These are phyloP conservation scores for Cytospora paraplurivora DNA, from an alignment of 2,329 filamentous ascomycete genomes.

Conservation along the genomic window DNA sequence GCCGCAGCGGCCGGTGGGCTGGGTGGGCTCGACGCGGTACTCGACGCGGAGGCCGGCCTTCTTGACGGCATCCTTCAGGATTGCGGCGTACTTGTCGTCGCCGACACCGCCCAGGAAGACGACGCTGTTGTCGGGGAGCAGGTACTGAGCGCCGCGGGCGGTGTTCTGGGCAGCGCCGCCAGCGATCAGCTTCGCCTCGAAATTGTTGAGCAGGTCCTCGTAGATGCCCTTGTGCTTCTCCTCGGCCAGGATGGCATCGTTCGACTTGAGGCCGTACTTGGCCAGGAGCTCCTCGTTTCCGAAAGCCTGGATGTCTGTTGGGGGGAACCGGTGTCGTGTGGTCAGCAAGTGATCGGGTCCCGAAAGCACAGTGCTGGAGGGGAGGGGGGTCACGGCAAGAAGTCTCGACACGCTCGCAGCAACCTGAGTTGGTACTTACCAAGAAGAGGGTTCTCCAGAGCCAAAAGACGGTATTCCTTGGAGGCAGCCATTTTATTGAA, in stretches of 20 bases:
- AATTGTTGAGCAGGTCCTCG: slow-evolving; percentile 91
- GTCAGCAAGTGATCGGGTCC: slow-evolving; percentile 10
- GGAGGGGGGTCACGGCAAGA: slow-evolving; percentile 17
- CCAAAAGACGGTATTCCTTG: slow-evolving; percentile 86
- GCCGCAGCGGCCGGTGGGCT: slow-evolving; percentile 90
- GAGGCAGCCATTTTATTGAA: slow-evolving; percentile 65
- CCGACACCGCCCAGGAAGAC: slow-evolving; percentile 94
- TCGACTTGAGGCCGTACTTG: slow-evolving; percentile 92
- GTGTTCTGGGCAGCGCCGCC: slow-evolving; percentile 98
- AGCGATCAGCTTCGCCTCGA: slow-evolving; percentile 90
- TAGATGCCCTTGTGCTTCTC: slow-evolving; percentile 87
- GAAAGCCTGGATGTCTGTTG: slow-evolving; percentile 81
- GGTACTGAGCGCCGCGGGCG: slow-evolving; percentile 93
- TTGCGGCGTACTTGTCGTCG: slow-evolving; percentile 92
- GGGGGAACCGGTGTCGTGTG: slow-evolving; percentile 11
- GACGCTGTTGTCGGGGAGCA: slow-evolving; percentile 85
- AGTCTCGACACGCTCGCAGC: slow-evolving; percentile 20
- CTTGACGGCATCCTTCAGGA: slow-evolving; percentile 81
- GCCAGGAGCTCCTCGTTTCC: slow-evolving; percentile 83
- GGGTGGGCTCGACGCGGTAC: slow-evolving; percentile 85
- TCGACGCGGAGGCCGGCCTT: slow-evolving; percentile 88
- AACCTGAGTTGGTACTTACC: slow-evolving; percentile 56
- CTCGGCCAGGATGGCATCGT: slow-evolving; percentile 96
- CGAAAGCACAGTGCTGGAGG: slow-evolving; percentile 6
- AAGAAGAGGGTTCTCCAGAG: slow-evolving; percentile 95